Evolutionary conservation across 805 yeast species (phyloP), one percentile per base, ranked within the genome.

Genomic region (Debaryomyces prosopidis): DNA sequence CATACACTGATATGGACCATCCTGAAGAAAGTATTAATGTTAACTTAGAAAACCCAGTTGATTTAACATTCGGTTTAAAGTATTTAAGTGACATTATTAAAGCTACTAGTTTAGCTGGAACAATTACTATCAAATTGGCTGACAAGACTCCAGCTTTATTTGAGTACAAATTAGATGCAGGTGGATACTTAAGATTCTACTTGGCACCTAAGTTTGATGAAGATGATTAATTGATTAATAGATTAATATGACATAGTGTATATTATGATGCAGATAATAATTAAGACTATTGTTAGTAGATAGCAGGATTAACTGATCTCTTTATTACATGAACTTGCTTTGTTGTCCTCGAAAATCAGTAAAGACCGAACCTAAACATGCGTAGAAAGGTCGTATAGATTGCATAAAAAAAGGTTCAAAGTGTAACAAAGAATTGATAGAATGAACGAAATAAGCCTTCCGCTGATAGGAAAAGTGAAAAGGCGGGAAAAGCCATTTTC

Each of bases 181-280:
- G 92, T 67, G 99, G 99, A 44, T 88, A 89, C 70, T 76, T 94
- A 66, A 85, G 96, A 66, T 94, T 87, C 81, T 94, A 88, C 80
- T 80, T 94, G 67, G 99, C 99, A 57, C 99, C 99, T 48, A 92
- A 94, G 79, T 89, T 94, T 65, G 96, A 87, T 54, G 98, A 91
- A 52, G 96, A 88, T 52, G 94, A 87, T 53, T 81, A 72, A 62
- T 26, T 14, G 28, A 37, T 37, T 81, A 72, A 62, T 26, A 37
- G 28, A 37, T 37, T 37, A 35, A 35, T 35, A 19, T 37, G 31
- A 18, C 16, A 16, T 34, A 18, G 16, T 34, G 37, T 34, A 34
- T 18, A 34, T 34, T 34, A 34, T 17, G 37, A 30, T 30, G 33
- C 33, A 12, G 16, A 8, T 26, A 26, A 26, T 26, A 26, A 26